A percentile compares a stretch with the other conserved stretches of the same genome.
Evolutionary conservation across 2,329 filamentous ascomycete species (phyloP).

Genomic region (Calonectria leucothoes): DNA sequence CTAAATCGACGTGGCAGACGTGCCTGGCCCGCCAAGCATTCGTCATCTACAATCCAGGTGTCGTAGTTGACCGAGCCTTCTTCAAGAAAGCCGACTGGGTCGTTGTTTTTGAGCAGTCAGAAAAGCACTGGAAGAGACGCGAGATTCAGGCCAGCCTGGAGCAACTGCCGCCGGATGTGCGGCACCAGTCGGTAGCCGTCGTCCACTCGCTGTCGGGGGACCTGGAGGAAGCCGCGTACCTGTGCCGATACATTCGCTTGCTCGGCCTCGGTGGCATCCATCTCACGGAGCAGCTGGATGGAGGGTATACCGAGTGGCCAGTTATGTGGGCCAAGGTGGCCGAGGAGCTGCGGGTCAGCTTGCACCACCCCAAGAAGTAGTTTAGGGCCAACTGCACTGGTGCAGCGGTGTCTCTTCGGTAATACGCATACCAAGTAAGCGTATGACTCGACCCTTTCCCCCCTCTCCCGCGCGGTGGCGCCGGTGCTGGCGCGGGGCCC

Average conservation of each 20-base stretch:
- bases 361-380: neutral
- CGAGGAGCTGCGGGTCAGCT: neutral
- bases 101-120: constrained; percentile 28
- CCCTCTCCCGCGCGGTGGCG: too few relatives aligned
- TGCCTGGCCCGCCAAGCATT: constrained; percentile 3
- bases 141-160: constrained; percentile 5
- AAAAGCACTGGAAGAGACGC: constrained; percentile 16
- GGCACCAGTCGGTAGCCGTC: constrained; percentile 24
- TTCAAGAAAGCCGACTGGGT: constrained; percentile 21
- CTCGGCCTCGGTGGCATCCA: constrained; percentile 27
- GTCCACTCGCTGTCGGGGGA: constrained; percentile 23
- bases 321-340: constrained; percentile 12
- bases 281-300: constrained; percentile 26
- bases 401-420: neutral
- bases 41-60: constrained; percentile 25
- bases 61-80: constrained; percentile 20
- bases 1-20: constrained; percentile 22
- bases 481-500: neutral
- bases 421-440: neutral
- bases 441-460: neutral
- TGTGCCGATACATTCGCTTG: constrained; percentile 12
- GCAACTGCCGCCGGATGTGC: neutral
- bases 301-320: constrained; percentile 31
- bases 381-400: neutral
- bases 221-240: constrained; percentile 2